Percentiles rank a stretch among this genome's conserved stretches.
Conservation (phyloP, 1,284 basidiomycete species). For the Sporisorium scitamineum region DNA sequence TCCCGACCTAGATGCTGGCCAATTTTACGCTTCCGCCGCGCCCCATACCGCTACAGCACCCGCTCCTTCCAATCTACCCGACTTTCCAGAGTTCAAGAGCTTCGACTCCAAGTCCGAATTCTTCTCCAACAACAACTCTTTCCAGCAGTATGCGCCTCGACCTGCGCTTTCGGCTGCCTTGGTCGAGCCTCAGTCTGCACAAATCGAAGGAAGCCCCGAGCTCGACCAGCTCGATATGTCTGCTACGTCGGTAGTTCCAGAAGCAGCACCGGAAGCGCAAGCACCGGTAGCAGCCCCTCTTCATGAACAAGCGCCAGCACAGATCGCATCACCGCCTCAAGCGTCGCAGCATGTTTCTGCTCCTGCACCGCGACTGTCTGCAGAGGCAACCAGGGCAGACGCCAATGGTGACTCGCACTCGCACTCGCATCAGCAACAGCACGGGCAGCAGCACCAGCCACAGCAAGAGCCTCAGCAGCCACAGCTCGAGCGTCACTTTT, state of each 20-base stretch:
- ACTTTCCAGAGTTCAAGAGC: conserved; percentile 45
- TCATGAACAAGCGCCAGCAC: conserved; percentile 4
- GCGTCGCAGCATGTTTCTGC: conserved; percentile 1
- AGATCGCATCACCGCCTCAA: background rate
- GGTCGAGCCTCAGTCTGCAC: conserved; percentile 44
- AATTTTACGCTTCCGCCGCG: conserved; percentile 39
- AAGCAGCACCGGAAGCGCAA: background rate
- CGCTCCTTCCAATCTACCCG: conserved; percentile 21
- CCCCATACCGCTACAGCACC: conserved; percentile 19
- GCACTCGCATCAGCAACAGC: conserved; percentile 1
- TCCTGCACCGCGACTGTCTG: background rate
- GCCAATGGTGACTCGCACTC: background rate
- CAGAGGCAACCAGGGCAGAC: background rate
- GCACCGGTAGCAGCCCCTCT: background rate
- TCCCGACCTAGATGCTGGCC: conserved; percentile 45
- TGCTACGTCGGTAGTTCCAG: background rate
- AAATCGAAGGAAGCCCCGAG: conserved; percentile 29
- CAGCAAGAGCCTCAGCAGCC: conserved; percentile 7
- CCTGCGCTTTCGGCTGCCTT: conserved; percentile 27
- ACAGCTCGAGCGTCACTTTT: conserved; percentile 45
- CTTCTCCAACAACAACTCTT: conserved; percentile 36
- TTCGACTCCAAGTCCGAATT: conserved; percentile 32
- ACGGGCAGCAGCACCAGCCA: background rate
- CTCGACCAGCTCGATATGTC: conserved; percentile 8
- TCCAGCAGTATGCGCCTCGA: conserved; percentile 40